These are phyloP conservation scores for Arachnomyces sp. DNA, from an alignment of 2,329 filamentous ascomycete species.

Conservation along the genomic window DNA sequence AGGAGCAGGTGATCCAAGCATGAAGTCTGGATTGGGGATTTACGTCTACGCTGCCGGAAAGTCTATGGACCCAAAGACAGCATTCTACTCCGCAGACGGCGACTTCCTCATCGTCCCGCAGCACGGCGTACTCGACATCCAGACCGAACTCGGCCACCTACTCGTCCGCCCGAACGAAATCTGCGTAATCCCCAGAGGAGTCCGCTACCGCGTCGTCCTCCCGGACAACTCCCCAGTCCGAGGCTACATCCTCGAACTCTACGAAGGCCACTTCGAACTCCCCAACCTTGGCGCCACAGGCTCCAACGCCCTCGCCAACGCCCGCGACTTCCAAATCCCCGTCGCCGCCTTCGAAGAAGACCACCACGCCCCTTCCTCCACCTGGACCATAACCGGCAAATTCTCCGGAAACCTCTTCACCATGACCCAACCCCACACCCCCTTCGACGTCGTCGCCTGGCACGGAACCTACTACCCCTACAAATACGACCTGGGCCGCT, in stretches of 20 bases:
- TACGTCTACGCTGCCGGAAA: slow-evolving; percentile 72
- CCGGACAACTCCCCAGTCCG: slow-evolving; percentile 50
- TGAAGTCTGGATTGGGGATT: slow-evolving; percentile 73
- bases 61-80: slow-evolving; percentile 63
- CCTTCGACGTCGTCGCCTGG: slow-evolving; percentile 74
- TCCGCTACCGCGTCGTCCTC: slow-evolving; percentile 66
- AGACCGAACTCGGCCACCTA: slow-evolving; percentile 67
- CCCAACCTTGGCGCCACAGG: slow-evolving; percentile 68
- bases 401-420: slow-evolving; percentile 61
- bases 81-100: slow-evolving; percentile 79
- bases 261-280: slow-evolving; percentile 63
- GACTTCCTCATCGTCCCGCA: slow-evolving; percentile 72
- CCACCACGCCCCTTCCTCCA: slow-evolving; percentile 39
- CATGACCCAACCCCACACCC: slow-evolving; percentile 60
- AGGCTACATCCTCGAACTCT: slow-evolving; percentile 70
- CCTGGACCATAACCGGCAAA: slow-evolving; percentile 54
- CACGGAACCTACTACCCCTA: slow-evolving; percentile 73
- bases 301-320: slow-evolving; percentile 66
- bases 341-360: slow-evolving; percentile 62
- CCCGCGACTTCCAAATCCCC: slow-evolving; percentile 67
- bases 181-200: slow-evolving; percentile 64
- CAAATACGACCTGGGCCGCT: slow-evolving; percentile 74
- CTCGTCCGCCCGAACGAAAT: slow-evolving; percentile 74
- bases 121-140: slow-evolving; percentile 65
- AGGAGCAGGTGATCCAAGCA: slow-evolving; percentile 68